Percentiles rank a stretch among this genome's conserved stretches.
phyloP scores from a whole-genome alignment of 2,329 filamentous ascomycete genomes.

The Beauveria pseudobassiana region DNA sequence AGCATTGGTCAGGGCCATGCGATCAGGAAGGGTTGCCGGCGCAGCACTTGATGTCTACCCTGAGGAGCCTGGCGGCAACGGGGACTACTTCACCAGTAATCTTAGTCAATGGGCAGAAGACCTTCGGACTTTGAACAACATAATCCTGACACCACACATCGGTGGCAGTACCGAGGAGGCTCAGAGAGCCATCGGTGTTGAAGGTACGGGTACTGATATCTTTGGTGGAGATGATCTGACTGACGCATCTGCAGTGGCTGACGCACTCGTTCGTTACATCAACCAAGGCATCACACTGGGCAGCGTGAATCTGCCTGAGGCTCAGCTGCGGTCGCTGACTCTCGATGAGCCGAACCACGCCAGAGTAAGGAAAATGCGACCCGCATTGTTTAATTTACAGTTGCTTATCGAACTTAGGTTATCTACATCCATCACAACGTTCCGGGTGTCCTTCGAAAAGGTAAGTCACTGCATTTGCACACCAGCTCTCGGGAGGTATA shows the following conservation, averaged over 20 bases:
- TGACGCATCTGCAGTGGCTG: constrained; percentile 51
- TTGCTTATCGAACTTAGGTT: constrained; percentile 35
- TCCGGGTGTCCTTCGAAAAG: constrained; percentile 83
- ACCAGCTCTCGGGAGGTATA: neutral
- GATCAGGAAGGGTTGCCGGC: constrained; percentile 78
- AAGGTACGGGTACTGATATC: constrained; percentile 41
- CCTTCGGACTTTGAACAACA: constrained; percentile 75
- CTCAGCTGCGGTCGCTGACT: constrained; percentile 80
- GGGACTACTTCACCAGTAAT: constrained; percentile 82
- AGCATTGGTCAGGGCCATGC: constrained; percentile 80
- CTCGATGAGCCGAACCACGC: constrained; percentile 84
- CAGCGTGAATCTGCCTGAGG: constrained; percentile 95
- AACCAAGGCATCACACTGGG: constrained; percentile 89
- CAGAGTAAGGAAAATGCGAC: constrained; percentile 43
- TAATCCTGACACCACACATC: constrained; percentile 94
- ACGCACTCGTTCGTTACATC: constrained; percentile 86
- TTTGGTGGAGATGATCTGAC: neutral
- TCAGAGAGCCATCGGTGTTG: constrained; percentile 88
- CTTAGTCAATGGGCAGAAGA: constrained; percentile 84
- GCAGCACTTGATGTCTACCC: constrained; percentile 97
- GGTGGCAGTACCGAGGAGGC: constrained; percentile 97
- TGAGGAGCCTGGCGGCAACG: constrained; percentile 86
- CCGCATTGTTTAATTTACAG: neutral
- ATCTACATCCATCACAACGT: constrained; percentile 97
- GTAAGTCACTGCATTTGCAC: constrained; percentile 31